Evolutionary conservation across 2,329 filamentous ascomycete species (phyloP).

Genomic region (Xenosphaeropsis pyriputrescens): DNA sequence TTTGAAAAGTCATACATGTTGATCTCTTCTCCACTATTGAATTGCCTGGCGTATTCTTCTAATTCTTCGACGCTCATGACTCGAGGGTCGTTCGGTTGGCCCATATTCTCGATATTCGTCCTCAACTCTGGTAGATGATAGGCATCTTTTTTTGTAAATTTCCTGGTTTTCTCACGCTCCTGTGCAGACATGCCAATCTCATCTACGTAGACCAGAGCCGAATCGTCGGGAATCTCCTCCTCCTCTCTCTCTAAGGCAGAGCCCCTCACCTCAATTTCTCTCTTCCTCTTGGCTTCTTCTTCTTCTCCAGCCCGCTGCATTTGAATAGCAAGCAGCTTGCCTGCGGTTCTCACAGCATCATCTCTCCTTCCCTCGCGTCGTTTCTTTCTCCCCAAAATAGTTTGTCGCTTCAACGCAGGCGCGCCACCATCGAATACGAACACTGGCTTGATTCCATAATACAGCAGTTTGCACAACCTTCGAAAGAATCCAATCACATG

Average conservation of each 20-base stretch:
- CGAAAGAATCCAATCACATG: slow-evolving; percentile 97
- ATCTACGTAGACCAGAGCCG: slow-evolving; percentile 76
- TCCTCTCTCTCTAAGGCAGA: slow-evolving; percentile 31
- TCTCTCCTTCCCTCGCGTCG: slow-evolving; percentile 79
- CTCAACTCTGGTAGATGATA: slow-evolving; percentile 88
- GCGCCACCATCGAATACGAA: slow-evolving; percentile 98
- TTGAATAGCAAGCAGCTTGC: slow-evolving; percentile 82
- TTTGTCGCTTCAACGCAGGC: slow-evolving; percentile 79
- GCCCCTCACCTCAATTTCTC: slow-evolving; percentile 24
- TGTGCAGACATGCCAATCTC: slow-evolving; percentile 69
- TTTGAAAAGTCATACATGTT: slow-evolving; percentile 93
- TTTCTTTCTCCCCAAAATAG: slow-evolving; percentile 64
- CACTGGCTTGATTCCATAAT: slow-evolving; percentile 89
- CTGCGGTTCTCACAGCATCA: slow-evolving; percentile 83
- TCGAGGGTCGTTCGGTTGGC: slow-evolving; percentile 76
- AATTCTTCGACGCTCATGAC: slow-evolving; percentile 95
- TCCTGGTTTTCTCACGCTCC: slow-evolving; percentile 59
- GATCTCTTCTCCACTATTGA: slow-evolving; percentile 84
- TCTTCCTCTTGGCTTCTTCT: slow-evolving; percentile 52
- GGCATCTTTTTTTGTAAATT: slow-evolving; percentile 82
- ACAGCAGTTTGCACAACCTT: slow-evolving; percentile 92
- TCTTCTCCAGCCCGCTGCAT: slow-evolving; percentile 86
- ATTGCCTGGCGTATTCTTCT: slow-evolving; percentile 86
- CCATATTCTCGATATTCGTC: slow-evolving; percentile 68
- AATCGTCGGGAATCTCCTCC: slow-evolving; percentile 50